Evolutionary conservation across 1,139 yeast species (phyloP), one percentile per base, ranked within the genome.

Genomic region (Meyerozyma carpophila): DNA sequence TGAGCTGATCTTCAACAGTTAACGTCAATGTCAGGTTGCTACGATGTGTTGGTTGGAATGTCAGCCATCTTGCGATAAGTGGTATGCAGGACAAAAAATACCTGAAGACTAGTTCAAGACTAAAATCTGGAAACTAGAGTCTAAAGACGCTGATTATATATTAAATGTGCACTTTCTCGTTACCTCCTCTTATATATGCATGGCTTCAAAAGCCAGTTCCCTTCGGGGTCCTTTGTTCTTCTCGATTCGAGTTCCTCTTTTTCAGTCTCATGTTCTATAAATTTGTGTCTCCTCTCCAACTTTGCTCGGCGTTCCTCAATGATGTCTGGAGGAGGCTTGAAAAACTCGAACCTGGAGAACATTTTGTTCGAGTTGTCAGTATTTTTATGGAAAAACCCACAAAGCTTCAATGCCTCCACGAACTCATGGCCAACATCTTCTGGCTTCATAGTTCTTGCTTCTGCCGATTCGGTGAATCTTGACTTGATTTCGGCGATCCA

Each of bases 401-500:
- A 66, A 44, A 81, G 67, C 61, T 87, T 87, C 52, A 93, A 69
- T 1, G 87, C 81, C 36, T 85, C 79, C 14, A 85, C 89, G 65
- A 93, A 93, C 54, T 87, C 91, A 21, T 76, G 75, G 21, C 91
- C 90, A 39, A 75, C 73, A 53, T 47, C 77, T 64, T 58, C 64
- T 2, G 62, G 58, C 32, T 61, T 56, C 7, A 29, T 41, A 2
- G 50, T 47, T 37, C 46, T 49, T 5, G 57, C 52, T 14, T 57
- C 56, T 1, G 57, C 48, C 8, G 65, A 62, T 47, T 84, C 97
- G 2, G 80, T 71, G 57, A 93, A 89, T 55, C 99, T 74, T 1
- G 96, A 88, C 65, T 93, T 93, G 64, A 93, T 94, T 61, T 93
- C 99, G 1, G 98, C 95, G 46, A 93, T 89, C 98, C 98, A 94